Evolutionary conservation across 2,329 filamentous ascomycete species (phyloP).

Genomic region (Colletotrichum tropicicola): DNA sequence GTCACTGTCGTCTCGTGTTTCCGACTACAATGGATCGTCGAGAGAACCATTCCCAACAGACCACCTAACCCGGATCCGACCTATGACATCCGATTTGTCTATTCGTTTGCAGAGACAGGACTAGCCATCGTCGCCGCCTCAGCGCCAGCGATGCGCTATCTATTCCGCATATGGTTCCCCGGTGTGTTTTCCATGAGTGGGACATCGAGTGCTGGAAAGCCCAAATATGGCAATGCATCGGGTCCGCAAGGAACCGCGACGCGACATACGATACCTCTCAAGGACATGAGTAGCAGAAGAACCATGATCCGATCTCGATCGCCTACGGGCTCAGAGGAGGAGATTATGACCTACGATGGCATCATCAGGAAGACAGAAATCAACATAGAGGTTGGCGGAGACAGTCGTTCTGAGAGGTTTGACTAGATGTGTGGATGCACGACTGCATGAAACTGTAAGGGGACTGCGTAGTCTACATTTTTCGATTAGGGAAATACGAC

Average conservation of each 20-base stretch:
- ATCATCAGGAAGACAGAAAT: slow-evolving; percentile 37
- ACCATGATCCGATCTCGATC: slow-evolving; percentile 43
- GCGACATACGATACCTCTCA: slow-evolving; percentile 27
- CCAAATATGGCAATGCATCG: slow-evolving; percentile 35
- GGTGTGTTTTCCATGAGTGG: slow-evolving; percentile 6
- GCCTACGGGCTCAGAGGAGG: slow-evolving; percentile 46
- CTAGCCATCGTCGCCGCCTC: slow-evolving; percentile 48
- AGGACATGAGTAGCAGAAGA: slow-evolving; percentile 37
- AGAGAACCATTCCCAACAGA: neutral
- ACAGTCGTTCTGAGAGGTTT: neutral
- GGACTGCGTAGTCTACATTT: too few relatives aligned
- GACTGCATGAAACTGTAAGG: too few relatives aligned
- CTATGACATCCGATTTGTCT: slow-evolving; percentile 41
- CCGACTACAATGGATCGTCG: neutral
- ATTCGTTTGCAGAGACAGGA: slow-evolving; percentile 29
- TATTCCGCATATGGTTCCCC: slow-evolving; percentile 38
- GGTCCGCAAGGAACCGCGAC: slow-evolving; percentile 15
- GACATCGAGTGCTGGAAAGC: neutral
- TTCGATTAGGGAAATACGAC: too few relatives aligned
- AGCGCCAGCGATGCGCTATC: slow-evolving; percentile 44
- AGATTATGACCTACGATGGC: slow-evolving; percentile 50
- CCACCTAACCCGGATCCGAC: slow-evolving; percentile 33
- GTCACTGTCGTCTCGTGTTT: neutral
- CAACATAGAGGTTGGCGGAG: neutral
- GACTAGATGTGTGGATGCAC: too few relatives aligned